Evolutionary conservation across 345 rosid genomes (phyloP).

Genomic region (Erucastrum elatum): DNA sequence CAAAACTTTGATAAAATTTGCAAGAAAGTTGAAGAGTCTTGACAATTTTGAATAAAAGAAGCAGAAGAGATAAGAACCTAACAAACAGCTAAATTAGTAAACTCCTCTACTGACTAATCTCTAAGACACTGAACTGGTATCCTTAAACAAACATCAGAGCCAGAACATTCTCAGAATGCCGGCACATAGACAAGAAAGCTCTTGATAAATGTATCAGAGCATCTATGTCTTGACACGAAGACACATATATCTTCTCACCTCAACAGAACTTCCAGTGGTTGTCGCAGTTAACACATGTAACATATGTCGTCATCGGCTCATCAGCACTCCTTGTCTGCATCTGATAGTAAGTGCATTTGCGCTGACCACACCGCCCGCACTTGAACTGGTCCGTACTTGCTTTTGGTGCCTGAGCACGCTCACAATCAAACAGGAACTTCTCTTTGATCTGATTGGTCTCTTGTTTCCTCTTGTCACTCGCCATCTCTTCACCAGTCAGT

Average conservation of each 20-base stretch:
- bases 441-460: slow-evolving; percentile 77
- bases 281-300: slow-evolving; percentile 85
- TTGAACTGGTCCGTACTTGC: slow-evolving; percentile 43
- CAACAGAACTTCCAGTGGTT: slow-evolving; percentile 94
- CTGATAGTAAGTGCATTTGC: slow-evolving; percentile 84
- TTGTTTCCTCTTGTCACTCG: slow-evolving; percentile 72
- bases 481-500: slow-evolving; percentile 87
- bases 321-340: slow-evolving; percentile 99
- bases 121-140: slow-evolving; percentile 29
- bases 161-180: slow-evolving; percentile 17
- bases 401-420: slow-evolving; percentile 56
- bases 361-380: slow-evolving; percentile 82
- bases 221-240: slow-evolving; percentile 10
- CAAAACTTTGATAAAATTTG: slow-evolving; percentile 28
- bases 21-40: slow-evolving; percentile 23
- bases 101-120: slow-evolving; percentile 26
- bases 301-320: slow-evolving; percentile 99
- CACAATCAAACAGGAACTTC: slow-evolving; percentile 73
- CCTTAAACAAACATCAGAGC: slow-evolving; percentile 28
- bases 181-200: slow-evolving; percentile 24
- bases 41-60: slow-evolving; percentile 5
- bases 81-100: slow-evolving; percentile 27
- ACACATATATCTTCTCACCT: slow-evolving; percentile 6
- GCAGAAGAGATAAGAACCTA: slow-evolving; percentile 22
- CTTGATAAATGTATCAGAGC: slow-evolving; percentile 26